Percentiles rank a stretch among this genome's conserved stretches.
phyloP scores from a whole-genome alignment of 495 filamentous ascomycete species.

The Bacidia rubella region DNA sequence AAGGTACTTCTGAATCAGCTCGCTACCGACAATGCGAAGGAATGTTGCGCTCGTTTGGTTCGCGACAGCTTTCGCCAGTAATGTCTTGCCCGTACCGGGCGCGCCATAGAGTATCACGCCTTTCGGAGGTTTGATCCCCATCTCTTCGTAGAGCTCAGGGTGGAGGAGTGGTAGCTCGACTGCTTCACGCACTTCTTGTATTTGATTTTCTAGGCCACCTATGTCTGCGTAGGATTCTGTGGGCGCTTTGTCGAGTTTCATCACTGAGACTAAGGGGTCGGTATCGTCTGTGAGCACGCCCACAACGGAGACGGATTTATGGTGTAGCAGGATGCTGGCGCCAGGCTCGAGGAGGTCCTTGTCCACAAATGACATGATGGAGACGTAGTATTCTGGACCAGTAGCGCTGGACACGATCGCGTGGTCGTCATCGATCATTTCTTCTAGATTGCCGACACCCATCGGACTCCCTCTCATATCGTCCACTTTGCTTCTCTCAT shows the following conservation, averaged over 20 bases:
- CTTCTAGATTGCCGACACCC: constrained; percentile 94
- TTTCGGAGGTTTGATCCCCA: constrained; percentile 99
- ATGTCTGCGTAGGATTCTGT: constrained; percentile 99
- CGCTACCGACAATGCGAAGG: constrained; percentile 92
- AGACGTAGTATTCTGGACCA: constrained; percentile 97
- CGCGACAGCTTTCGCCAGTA: constrained; percentile 93
- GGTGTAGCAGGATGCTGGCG: constrained; percentile 87
- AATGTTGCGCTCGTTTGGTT: constrained; percentile 99
- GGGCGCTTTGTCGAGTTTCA: constrained; percentile 98
- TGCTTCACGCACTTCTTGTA: constrained; percentile 94
- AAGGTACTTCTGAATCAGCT: constrained; percentile 98
- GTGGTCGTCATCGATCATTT: constrained; percentile 99
- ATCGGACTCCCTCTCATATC: constrained; percentile 98
- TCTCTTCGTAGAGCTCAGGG: constrained; percentile 97
- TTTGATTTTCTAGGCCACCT: constrained; percentile 86
- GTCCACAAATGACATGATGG: constrained; percentile 99
- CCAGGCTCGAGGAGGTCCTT: constrained; percentile 97
- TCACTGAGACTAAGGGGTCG: constrained; percentile 91
- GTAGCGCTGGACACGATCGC: constrained; percentile 97
- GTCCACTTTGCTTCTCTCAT: constrained; percentile 90
- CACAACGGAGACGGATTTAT: constrained; percentile 96
- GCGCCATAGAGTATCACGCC: constrained; percentile 98
- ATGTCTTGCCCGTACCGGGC: constrained; percentile 92
- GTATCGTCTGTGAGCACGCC: constrained; percentile 95
- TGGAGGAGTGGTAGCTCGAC: constrained; percentile 93